Conservation (phyloP, 2,329 filamentous ascomycete genomes). For the Westerdykella ornata region DNA sequence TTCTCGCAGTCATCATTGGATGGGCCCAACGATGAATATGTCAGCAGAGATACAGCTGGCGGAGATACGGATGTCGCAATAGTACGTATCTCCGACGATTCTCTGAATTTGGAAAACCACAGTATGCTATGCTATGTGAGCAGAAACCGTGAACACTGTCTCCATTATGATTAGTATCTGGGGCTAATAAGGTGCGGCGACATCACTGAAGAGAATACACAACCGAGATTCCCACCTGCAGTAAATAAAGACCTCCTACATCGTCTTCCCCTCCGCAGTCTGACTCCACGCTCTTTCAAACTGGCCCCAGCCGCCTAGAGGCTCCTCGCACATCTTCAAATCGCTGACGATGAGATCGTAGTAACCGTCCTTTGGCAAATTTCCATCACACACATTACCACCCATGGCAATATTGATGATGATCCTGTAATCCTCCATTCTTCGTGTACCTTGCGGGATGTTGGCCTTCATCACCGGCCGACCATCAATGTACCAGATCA, state of each 20-base stretch:
- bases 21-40: too few species aligned
- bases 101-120: too few species aligned
- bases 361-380: constrained; percentile 46
- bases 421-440: constrained; percentile 51
- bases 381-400: constrained; percentile 52
- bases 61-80: too few species aligned
- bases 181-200: too few species aligned
- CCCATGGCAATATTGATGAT: constrained; percentile 58
- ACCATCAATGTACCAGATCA: constrained; percentile 57
- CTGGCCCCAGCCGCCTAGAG: constrained; percentile 49
- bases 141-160: too few species aligned
- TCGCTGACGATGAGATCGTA: constrained; percentile 54
- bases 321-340: constrained; percentile 49
- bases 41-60: too few species aligned
- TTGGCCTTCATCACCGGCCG: constrained; percentile 51
- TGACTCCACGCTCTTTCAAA: constrained; percentile 49
- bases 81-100: too few species aligned
- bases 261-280: constrained; percentile 28
- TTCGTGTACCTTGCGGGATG: constrained; percentile 48
- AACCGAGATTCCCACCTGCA: too few species aligned
- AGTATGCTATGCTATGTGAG: too few species aligned
- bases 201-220: not conserved
- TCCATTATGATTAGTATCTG: too few species aligned
- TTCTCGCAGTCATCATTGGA: too few species aligned
- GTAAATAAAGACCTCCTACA: constrained; percentile 10